A percentile compares a stretch with the other conserved stretches of the same genome.
phyloP scores from a whole-genome alignment of 2,329 filamentous ascomycete genomes.

The Aureobasidium subglaciale region DNA sequence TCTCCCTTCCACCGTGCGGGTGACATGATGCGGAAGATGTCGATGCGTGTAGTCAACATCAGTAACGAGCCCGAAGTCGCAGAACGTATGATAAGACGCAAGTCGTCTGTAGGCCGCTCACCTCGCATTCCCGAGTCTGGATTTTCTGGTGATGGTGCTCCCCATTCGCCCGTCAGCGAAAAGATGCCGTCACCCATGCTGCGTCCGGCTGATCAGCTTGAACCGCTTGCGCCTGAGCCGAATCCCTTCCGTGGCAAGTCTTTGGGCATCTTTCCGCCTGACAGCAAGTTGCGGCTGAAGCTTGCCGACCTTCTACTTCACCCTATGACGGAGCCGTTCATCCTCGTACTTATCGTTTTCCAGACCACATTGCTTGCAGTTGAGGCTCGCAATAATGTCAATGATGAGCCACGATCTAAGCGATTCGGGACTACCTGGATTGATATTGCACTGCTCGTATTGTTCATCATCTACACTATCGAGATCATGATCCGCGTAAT shows the following conservation, averaged over 20 bases:
- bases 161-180: constrained; percentile 25
- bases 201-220: constrained; percentile 17
- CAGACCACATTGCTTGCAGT: constrained; percentile 85
- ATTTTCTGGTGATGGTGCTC: constrained; percentile 20
- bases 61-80: constrained; percentile 84
- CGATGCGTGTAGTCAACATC: constrained; percentile 93
- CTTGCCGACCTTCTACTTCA: constrained; percentile 82
- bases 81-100: constrained; percentile 61
- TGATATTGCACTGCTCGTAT: constrained; percentile 71
- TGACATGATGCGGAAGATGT: constrained; percentile 62
- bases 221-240: constrained; percentile 23
- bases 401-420: constrained; percentile 50
- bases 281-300: constrained; percentile 64
- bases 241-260: constrained; percentile 86
- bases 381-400: constrained; percentile 65
- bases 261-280: constrained; percentile 73
- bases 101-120: constrained; percentile 49
- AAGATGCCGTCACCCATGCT: constrained; percentile 27
- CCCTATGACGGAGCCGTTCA: constrained; percentile 76
- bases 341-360: constrained; percentile 78
- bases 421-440: constrained; percentile 62
- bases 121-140: constrained; percentile 45
- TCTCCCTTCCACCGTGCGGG: constrained; percentile 44
- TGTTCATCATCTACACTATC: constrained; percentile 85
- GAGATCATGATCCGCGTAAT: constrained; percentile 78